A percentile compares a stretch with the other conserved stretches of the same genome.
These are phyloP conservation scores for Deuterostichococcus epilithicus DNA, from an alignment of 139 green algal genomes.

Conservation along the genomic window DNA sequence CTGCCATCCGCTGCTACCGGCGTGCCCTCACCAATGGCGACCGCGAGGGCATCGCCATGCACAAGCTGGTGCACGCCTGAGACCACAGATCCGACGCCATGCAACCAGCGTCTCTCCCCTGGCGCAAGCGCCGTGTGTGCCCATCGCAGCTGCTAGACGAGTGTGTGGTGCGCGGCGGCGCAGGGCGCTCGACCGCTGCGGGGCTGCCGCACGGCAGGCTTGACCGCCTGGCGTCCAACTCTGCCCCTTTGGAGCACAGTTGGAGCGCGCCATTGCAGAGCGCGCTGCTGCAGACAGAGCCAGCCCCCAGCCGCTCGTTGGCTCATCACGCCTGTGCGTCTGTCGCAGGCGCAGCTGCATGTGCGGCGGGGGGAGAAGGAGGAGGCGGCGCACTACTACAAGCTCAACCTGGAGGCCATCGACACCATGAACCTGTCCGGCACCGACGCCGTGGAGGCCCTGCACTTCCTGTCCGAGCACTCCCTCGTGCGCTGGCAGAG, in stretches of 20 bases:
- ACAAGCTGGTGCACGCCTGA: constrained; percentile 56
- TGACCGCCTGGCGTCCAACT: too few species aligned
- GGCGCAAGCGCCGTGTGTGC: too few species aligned
- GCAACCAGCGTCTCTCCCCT: too few species aligned
- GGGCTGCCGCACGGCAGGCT: too few species aligned
- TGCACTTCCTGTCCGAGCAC: constrained; percentile 74
- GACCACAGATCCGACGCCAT: too few species aligned
- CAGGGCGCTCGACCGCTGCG: too few species aligned
- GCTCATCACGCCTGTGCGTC: background rate
- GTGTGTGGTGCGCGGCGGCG: too few species aligned
- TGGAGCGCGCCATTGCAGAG: too few species aligned
- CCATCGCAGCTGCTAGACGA: too few species aligned
- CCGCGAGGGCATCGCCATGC: constrained; percentile 78
- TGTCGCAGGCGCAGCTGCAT: constrained; percentile 67
- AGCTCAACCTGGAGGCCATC: constrained; percentile 67
- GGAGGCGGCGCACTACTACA: constrained; percentile 72
- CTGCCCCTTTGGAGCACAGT: too few species aligned
- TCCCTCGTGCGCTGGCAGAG: background rate
- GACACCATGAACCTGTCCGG: constrained; percentile 48
- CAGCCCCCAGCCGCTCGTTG: background rate
- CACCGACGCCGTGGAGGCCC: constrained; percentile 73
- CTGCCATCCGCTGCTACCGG: constrained; percentile 85
- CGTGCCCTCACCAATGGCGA: constrained; percentile 68
- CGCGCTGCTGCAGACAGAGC: constrained; percentile 1
- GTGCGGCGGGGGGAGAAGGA: constrained; percentile 42